A percentile compares a stretch with the other conserved stretches of the same genome.
Evolutionary conservation across 106 monocot genomes (phyloP).

Genomic region (Xerophyta viscosa): DNA sequence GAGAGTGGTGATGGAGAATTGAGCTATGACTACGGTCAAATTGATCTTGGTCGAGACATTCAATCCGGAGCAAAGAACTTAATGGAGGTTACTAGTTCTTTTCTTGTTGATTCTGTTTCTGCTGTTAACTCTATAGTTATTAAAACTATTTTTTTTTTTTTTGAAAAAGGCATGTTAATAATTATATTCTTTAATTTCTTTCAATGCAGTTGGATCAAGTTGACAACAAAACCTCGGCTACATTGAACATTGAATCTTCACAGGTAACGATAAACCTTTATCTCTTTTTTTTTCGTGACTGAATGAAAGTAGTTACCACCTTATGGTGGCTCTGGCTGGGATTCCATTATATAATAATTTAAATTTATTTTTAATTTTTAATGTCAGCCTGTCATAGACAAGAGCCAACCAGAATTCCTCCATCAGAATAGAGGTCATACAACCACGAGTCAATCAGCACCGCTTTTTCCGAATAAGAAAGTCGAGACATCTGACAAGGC

Average conservation of each 20-base stretch:
- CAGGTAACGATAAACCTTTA: conserved; percentile 3
- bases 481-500: conserved; percentile 34
- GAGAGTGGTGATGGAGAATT: conserved; percentile 28
- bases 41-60: conserved; percentile 19
- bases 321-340: too few species aligned
- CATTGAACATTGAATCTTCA: conserved; percentile 2
- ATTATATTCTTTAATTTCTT: neutral
- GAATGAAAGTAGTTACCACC: too few species aligned
- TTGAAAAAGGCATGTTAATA: too few species aligned
- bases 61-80: conserved; percentile 28
- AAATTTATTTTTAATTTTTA: too few species aligned
- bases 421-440: conserved; percentile 11
- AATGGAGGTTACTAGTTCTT: conserved; percentile 36
- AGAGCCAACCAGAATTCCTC: conserved; percentile 16
- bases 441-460: conserved; percentile 46
- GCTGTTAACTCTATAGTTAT: too few species aligned
- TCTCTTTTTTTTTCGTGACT: neutral
- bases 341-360: neutral
- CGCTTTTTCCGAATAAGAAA: conserved; percentile 39
- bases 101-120: neutral
- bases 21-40: conserved; percentile 42
- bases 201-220: conserved; percentile 27
- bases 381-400: conserved; percentile 33
- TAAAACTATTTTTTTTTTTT: too few species aligned
- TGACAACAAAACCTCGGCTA: neutral